These are phyloP conservation scores for Wallacemonas rigidus DNA, from an alignment of 208 protist genomes.

Conservation along the genomic window DNA sequence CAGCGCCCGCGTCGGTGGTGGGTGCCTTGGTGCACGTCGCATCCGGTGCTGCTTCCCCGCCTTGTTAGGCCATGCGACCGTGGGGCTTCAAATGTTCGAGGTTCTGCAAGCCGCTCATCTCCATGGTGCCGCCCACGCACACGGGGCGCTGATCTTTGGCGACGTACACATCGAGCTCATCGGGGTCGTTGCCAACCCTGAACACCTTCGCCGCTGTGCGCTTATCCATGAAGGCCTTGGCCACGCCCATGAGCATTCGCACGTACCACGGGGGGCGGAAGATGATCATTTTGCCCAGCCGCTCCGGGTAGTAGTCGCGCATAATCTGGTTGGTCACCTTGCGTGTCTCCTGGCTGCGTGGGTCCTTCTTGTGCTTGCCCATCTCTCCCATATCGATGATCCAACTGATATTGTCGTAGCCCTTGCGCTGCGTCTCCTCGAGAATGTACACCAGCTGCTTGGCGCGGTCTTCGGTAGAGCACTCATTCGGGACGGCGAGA, in stretches of 20 bases:
- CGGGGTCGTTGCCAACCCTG: constrained; percentile 34
- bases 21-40: not conserved
- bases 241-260: constrained; percentile 30
- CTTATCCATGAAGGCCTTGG: constrained; percentile 56
- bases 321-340: constrained; percentile 68
- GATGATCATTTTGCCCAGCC: constrained; percentile 48
- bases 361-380: constrained; percentile 50
- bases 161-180: constrained; percentile 48
- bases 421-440: constrained; percentile 54
- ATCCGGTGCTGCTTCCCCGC: no score
- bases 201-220: constrained; percentile 47
- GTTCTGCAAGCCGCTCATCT: not conserved
- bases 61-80: not conserved
- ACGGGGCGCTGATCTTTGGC: constrained; percentile 36
- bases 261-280: constrained; percentile 72
- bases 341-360: constrained; percentile 25
- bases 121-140: constrained; percentile 30
- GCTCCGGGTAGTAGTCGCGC: constrained; percentile 75
- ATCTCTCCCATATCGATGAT: constrained; percentile 70
- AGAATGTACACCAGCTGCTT: constrained; percentile 69
- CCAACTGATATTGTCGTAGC: constrained; percentile 69
- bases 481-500: constrained; percentile 51
- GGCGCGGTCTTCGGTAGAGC: constrained; percentile 44
- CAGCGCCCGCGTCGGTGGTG: not conserved
- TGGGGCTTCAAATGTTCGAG: constrained; percentile 12